Evolutionary conservation across 2,329 filamentous ascomycete species (phyloP).

Genomic region (Cytospora paraplurivora): DNA sequence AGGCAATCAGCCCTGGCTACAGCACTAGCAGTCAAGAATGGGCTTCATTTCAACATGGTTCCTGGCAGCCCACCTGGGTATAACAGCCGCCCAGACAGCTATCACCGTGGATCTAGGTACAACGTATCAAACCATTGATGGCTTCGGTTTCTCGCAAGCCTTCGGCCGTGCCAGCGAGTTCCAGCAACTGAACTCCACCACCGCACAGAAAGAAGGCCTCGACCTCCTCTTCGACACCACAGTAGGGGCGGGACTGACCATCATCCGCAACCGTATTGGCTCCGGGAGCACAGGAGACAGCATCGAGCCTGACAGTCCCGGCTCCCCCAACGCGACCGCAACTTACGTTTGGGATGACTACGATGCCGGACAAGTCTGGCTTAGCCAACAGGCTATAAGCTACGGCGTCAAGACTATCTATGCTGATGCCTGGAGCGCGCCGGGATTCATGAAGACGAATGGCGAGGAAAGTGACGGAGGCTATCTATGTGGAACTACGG

Average conservation of each 20-base stretch:
- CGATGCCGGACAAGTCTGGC: constrained; percentile 44
- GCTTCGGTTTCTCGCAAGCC: constrained; percentile 52
- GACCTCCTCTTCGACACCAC: constrained; percentile 49
- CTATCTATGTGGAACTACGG: constrained; percentile 47
- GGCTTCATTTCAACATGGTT: neutral
- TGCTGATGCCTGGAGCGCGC: constrained; percentile 53
- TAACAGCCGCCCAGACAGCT: constrained; percentile 30
- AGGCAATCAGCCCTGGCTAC: neutral
- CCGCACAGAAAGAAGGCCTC: constrained; percentile 41
- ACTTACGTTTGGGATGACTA: constrained; percentile 41
- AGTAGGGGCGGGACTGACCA: constrained; percentile 51
- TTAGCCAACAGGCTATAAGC: constrained; percentile 42
- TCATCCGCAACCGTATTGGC: constrained; percentile 53
- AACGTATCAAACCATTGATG: constrained; percentile 45
- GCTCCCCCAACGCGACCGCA: constrained; percentile 35
- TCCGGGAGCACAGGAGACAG: constrained; percentile 33
- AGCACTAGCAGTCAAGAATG: neutral
- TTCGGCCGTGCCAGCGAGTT: constrained; percentile 48
- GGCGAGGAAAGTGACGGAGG: constrained; percentile 46
- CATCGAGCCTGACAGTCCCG: constrained; percentile 39
- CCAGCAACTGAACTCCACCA: constrained; percentile 36
- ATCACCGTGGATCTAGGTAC: constrained; percentile 36
- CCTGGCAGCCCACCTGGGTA: neutral
- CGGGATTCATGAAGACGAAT: constrained; percentile 55
- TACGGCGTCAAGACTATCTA: constrained; percentile 48